Base-by-base conservation (phyloP, 331 rosid genomes). In the Spiraea crenata region DNA sequence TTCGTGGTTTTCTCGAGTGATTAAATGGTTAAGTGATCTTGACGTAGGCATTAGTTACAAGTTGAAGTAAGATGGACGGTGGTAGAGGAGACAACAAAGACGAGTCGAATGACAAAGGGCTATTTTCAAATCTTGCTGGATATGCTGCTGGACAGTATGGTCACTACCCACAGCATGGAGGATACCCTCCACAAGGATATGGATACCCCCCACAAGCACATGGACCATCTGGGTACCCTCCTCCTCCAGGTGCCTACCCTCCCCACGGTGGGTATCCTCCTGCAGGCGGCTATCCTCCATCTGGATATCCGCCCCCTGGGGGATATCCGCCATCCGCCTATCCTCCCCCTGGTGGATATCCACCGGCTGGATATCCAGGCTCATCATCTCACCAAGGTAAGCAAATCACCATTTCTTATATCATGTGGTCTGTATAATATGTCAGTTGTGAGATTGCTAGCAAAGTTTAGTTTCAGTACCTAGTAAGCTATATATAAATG, bases 351-450 rank as follows among this genome's bases (percentile, higher is more conserved):
- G 70, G 65, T 13, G 84, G 79, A 12, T 84, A 82, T 70, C 89
- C 85, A 3, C 83, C 85, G n/a, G 63, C 84, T n/a, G 85, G 81
- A 35, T 82, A 84, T 74, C 89, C 86, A 16, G 91, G 83, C 25
- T 3, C 87, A 20, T 78, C 88, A 69, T 77, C 73, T 84, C 80
- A 84, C 62, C 73, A 63, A 45, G 89, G 92, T 86, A 69, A 55
- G 31, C 37, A 12, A 41, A 10, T 25, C 10, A 5, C 50, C 9
- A 6, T 57, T 1, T 10, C 38, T 56, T 57, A 19, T 5, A 9
- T 17, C 12, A n/a, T 67, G 5, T 17, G 12, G 7, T 4, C 1
- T 17, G 6, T n/a, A 38, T 50, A 39, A 35, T 5, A 9, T 15
- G 20, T 67, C 4, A n/a, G 35, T 1, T 67, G 72, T 17, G 52